Base-by-base conservation (phyloP, 2,329 filamentous ascomycete genomes). In the Cytospora chrysosperma region DNA sequence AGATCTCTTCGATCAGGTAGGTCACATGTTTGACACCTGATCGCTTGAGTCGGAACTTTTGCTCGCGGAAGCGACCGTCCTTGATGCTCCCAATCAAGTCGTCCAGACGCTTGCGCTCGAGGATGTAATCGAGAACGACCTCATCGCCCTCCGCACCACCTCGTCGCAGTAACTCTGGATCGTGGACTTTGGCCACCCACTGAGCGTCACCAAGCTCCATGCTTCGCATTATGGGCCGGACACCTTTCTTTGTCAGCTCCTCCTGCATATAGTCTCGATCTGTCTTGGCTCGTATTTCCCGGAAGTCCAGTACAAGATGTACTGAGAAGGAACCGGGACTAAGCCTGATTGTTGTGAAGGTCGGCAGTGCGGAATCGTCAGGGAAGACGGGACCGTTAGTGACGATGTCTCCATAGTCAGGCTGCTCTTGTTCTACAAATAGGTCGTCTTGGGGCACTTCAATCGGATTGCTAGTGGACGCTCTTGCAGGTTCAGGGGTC, bases 21-120 rank as follows among this genome's bases (percentile, higher is more conserved):
- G 92, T 82, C 17, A 93, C 88, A 69, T 93, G 90, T 63, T 85
- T 85, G n/a, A 92, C 80, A 0, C 91, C 91, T 0, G 86, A 91
- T 58, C 86, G 86, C 61, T 84, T 83, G 13, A 94, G 81, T 1
- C 91, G 88, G 72, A 93, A 94, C 72, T 95, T 94, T 72, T 95
- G 91, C 73, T 95, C 91, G 68, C 89, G 88, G 69, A 93, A 94
- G 2, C 91, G 86, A 1, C 90, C 90, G 67, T 94, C 91, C 73
- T 90, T 92, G 76, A 95, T 92, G 66, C 89, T 93, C 57, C 83
- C 79, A n/a, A 94, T 82, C 54, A 95, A 77, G 72, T 95, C 91
- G 71, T 94, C 91, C 0, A 93, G 82, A 10, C 91, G 82, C 72
- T 95, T 95, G 65, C 91, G 83, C 75, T 95, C 91, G 1, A 93